Evolutionary conservation across 2,329 filamentous ascomycete species (phyloP).

Genomic region (Ascocoryne sarcoides): DNA sequence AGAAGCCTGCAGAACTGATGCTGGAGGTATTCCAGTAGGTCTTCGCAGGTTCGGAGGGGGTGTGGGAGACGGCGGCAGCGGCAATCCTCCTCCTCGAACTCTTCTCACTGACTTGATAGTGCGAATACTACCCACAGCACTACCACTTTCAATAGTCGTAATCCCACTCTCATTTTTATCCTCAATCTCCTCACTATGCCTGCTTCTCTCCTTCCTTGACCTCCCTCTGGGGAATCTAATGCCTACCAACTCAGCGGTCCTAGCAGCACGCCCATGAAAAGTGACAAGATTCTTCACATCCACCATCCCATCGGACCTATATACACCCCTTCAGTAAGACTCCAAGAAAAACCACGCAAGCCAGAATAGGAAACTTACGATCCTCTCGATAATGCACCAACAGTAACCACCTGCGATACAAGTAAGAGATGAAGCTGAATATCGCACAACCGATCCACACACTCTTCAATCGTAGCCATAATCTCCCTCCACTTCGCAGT

Average conservation of each 20-base stretch:
- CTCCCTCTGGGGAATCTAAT: constrained; percentile 6
- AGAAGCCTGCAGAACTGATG: neutral
- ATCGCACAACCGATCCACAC: constrained; percentile 13
- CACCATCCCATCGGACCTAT: constrained; percentile 14
- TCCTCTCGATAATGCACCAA: constrained; percentile 14
- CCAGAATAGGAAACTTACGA: no score
- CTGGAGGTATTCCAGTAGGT: no score
- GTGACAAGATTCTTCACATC: constrained; percentile 18
- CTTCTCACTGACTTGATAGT: constrained; percentile 1
- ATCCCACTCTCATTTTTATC: no score
- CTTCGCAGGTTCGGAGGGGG: constrained; percentile 1
- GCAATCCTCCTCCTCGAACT: neutral
- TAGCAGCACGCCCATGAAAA: constrained; percentile 16
- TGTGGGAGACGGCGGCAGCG: neutral
- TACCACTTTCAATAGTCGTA: constrained; percentile 6
- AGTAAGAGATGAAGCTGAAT: constrained; percentile 20
- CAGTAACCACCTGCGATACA: constrained; percentile 18
- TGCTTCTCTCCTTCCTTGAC: neutral
- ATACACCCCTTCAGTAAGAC: neutral
- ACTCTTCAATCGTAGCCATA: neutral
- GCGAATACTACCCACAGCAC: constrained; percentile 5
- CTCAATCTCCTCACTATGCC: no score
- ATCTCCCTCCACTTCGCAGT: constrained; percentile 10
- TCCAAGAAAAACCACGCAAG: no score
- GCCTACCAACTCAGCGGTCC: constrained; percentile 15